Conservation (phyloP, 2,329 filamentous ascomycete genomes). For the Talaromyces sp. region DNA sequence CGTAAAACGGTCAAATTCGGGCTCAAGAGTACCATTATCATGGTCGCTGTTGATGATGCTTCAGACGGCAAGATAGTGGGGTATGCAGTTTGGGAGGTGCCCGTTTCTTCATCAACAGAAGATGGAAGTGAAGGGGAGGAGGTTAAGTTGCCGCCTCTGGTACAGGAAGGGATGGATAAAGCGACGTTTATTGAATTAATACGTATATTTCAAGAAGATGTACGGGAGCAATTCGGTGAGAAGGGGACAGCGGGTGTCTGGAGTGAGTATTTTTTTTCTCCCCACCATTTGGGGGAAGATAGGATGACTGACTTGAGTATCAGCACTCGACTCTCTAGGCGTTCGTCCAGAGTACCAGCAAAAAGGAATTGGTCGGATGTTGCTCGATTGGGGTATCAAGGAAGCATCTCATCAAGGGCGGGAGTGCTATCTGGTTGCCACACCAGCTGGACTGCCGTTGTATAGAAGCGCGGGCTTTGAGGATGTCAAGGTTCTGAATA, state of each 20-base stretch:
- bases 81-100: conserved; percentile 3
- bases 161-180: neutral
- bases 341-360: neutral
- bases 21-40: neutral
- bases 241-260: neutral
- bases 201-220: neutral
- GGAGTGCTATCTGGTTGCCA: conserved; percentile 8
- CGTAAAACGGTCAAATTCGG: conserved; percentile 4
- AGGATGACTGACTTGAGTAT: too few relatives aligned
- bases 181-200: conserved; percentile 4
- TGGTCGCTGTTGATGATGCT: conserved; percentile 8
- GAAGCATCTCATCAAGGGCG: neutral
- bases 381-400: conserved; percentile 4
- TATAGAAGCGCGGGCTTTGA: conserved; percentile 8
- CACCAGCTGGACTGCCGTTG: neutral
- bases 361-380: conserved; percentile 1
- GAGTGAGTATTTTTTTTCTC: neutral
- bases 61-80: neutral
- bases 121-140: neutral
- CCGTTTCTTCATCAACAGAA: neutral
- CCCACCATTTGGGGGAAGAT: neutral
- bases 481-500: neutral
- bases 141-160: neutral
- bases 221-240: neutral
- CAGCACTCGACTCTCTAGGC: conserved; percentile 5